Conservation (phyloP, 148 eudicot genomes). For the Persicaria tinctoria region DNA sequence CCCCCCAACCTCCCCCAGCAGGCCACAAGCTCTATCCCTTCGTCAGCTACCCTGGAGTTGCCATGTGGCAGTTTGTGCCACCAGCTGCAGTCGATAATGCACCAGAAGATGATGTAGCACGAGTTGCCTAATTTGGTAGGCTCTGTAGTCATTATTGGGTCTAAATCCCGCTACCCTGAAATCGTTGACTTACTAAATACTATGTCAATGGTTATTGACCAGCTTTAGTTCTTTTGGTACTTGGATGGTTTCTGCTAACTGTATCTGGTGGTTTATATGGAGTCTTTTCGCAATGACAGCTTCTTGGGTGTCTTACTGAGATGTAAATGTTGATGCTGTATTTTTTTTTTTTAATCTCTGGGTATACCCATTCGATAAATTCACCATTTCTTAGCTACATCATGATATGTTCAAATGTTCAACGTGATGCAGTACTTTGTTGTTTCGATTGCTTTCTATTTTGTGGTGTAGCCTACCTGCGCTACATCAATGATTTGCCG, state of each 20-base stretch:
- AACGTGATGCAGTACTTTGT: too few species aligned
- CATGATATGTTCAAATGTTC: too few species aligned
- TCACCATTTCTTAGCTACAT: not conserved
- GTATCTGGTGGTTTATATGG: not conserved
- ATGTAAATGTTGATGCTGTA: constrained; percentile 11
- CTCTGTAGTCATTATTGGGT: not conserved
- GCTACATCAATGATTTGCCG: too few species aligned
- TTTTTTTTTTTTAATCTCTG: not conserved
- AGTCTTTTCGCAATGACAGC: constrained; percentile 1
- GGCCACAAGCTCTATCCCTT: constrained; percentile 60
- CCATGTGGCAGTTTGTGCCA: constrained; percentile 92
- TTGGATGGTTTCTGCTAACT: constrained; percentile 4
- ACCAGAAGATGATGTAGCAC: constrained; percentile 70
- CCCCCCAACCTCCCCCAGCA: constrained; percentile 40
- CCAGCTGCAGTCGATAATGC: constrained; percentile 63
- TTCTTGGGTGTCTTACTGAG: constrained; percentile 4
- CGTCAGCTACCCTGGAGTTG: constrained; percentile 62
- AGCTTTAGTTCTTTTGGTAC: constrained; percentile 1
- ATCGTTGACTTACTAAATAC: constrained; percentile 5
- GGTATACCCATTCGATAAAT: not conserved
- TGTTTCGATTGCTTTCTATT: too few species aligned
- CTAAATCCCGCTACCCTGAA: not conserved
- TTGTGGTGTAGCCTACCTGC: too few species aligned
- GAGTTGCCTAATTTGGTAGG: constrained; percentile 43
- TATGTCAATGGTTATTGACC: constrained; percentile 9